Evolutionary conservation across 345 rosid genomes (phyloP).

Genomic region (Boechera divaricarpa): DNA sequence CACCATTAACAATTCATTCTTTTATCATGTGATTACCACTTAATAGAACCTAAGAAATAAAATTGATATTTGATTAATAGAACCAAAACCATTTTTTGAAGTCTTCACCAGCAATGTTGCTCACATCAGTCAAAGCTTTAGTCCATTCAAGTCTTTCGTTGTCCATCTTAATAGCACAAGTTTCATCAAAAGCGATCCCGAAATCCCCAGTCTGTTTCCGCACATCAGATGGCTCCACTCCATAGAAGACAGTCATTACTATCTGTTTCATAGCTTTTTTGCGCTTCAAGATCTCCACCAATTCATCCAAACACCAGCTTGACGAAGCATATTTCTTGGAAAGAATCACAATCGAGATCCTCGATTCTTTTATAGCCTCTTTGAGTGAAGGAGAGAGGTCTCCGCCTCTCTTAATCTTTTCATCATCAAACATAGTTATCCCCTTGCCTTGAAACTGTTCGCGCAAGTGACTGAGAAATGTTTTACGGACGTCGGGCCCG

Average conservation of each 20-base stretch:
- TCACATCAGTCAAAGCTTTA: neutral
- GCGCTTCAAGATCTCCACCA: too few species aligned
- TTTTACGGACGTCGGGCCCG: conserved; percentile 8
- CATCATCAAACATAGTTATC: conserved; percentile 2
- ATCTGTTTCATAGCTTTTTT: too few species aligned
- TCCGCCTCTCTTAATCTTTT: neutral
- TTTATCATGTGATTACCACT: too few species aligned
- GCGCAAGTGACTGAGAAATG: neutral
- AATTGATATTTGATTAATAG: neutral
- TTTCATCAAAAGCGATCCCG: too few species aligned
- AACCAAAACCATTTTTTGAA: neutral
- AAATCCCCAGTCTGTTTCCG: too few species aligned
- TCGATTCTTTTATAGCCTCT: conserved; percentile 13
- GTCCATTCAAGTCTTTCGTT: neutral
- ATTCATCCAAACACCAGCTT: neutral
- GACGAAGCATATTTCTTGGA: conserved; percentile 26
- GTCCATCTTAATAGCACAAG: too few species aligned
- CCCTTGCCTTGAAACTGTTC: neutral
- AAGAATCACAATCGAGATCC: conserved; percentile 11
- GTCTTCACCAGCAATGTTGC: conserved; percentile 20
- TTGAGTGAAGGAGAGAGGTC: neutral
- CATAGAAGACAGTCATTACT: too few species aligned
- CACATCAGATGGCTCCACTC: too few species aligned
- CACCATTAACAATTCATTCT: too few species aligned
- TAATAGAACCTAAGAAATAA: too few species aligned